phyloP scores from a whole-genome alignment of 495 filamentous ascomycete species.

The Echria macrotheca region DNA sequence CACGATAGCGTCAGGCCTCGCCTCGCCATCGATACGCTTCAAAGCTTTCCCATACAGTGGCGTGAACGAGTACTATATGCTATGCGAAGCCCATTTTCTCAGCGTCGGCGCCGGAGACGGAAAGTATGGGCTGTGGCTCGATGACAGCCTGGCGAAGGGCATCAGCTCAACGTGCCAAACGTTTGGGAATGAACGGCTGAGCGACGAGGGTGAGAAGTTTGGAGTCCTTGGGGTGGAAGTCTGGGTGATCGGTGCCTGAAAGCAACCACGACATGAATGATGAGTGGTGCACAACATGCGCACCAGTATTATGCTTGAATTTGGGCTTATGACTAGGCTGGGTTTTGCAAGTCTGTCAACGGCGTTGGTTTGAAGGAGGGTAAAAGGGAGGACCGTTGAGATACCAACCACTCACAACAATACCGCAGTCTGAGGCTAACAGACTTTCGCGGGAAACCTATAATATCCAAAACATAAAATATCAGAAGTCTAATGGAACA shows the following conservation, averaged over 20 bases:
- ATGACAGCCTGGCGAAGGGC: constrained; percentile 80
- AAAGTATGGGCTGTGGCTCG: constrained; percentile 87
- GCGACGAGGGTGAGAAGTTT: constrained; percentile 89
- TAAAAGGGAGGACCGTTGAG: not conserved
- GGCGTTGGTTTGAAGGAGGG: not conserved
- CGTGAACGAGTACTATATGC: constrained; percentile 93
- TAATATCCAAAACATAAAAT: too few relatives aligned
- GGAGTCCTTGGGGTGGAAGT: constrained; percentile 87
- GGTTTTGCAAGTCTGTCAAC: too few relatives aligned
- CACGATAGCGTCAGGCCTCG: constrained; percentile 41
- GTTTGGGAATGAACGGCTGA: constrained; percentile 94
- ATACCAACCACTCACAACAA: too few relatives aligned
- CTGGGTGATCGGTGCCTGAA: constrained; percentile 62
- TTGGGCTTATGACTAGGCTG: not conserved
- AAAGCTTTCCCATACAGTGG: constrained; percentile 96
- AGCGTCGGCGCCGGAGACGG: constrained; percentile 85
- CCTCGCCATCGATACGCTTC: constrained; percentile 65
- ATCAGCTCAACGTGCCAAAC: constrained; percentile 77
- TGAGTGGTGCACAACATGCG: too few relatives aligned
- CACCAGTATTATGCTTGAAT: not conserved
- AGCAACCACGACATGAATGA: too few relatives aligned
- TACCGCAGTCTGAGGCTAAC: too few relatives aligned
- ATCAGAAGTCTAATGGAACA: too few relatives aligned
- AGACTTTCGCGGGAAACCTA: too few relatives aligned
- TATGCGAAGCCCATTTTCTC: constrained; percentile 81